Evolutionary conservation across 176 grass and related monocot genomes (phyloP).

Genomic region (Zea luxurians): DNA sequence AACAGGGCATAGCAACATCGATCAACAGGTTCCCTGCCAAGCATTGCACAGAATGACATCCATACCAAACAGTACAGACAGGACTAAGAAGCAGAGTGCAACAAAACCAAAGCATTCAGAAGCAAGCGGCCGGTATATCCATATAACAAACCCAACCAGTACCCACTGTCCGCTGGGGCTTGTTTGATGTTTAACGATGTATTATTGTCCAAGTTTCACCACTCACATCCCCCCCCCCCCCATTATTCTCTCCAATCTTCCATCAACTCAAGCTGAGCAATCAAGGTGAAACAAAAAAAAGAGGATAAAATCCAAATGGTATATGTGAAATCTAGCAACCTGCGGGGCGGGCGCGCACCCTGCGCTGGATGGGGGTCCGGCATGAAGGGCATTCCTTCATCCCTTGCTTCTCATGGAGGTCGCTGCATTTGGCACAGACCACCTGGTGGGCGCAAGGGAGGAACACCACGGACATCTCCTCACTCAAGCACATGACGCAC

Average conservation of each 20-base stretch:
- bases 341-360: constrained; percentile 50
- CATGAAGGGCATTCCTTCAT: constrained; percentile 96
- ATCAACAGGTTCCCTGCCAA: background rate
- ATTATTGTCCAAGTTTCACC: constrained; percentile 38
- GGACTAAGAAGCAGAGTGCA: background rate
- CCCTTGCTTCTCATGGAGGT: constrained; percentile 85
- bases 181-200: constrained; percentile 33
- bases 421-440: constrained; percentile 74
- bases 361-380: constrained; percentile 76
- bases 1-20: background rate
- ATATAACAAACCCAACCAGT: constrained; percentile 45
- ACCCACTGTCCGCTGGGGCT: constrained; percentile 23
- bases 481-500: constrained; percentile 94
- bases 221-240: background rate
- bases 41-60: background rate
- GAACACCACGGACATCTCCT: constrained; percentile 90
- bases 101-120: constrained; percentile 29
- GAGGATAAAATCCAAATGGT: constrained; percentile 34
- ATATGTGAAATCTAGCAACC: constrained; percentile 49
- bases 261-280: constrained; percentile 56
- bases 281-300: constrained; percentile 12
- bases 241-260: constrained; percentile 59
- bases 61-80: background rate
- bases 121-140: constrained; percentile 10
- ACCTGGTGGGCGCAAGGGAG: constrained; percentile 87